Evolutionary conservation across 2,329 filamentous ascomycete species (phyloP), one percentile per base, ranked within the genome.

Genomic region (Epichloe sp.): DNA sequence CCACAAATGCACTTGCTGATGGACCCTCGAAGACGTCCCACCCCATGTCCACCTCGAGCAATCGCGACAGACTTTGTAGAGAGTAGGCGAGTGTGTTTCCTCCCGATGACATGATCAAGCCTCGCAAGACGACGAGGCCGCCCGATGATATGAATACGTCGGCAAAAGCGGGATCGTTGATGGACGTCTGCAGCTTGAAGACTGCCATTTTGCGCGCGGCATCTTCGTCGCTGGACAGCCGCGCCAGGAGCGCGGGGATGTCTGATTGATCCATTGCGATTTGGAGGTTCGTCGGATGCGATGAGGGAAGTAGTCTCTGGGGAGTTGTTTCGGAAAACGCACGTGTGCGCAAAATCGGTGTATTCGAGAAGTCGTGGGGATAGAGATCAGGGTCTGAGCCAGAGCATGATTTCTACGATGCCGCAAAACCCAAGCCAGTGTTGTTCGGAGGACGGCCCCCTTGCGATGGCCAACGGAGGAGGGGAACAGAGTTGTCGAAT

Each of bases 51-150:
- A 97, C 86, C 70, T 98, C 93, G 55, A 98, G 75, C 54, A 98
- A 71, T 52, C 89, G 80, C 52, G 84, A 87, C 60, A 97, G 78
- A 61, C 88, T 93, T 58, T 95, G 91, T 54, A 98, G 75, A 55
- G 90, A 88, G 70, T 98, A 98, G 54, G 93, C 93, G 63, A 98
- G 76, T 1, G 93, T 97, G 68, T 98, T 98, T 53, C 93, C 93
- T 52, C 80, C 86, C 34, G 90, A 83, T 57, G 81, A 80, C 75
- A 97, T 82, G 56, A 93, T 88, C 50, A 97, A 76, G 52, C 86
- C 82, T 49, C 88, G 82, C 60, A 98, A 72, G 58, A 91, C 82
- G 58, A 82, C 77, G 57, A 97, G 76, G 4, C 93, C 93, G 52
- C 89, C 89, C 47, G 89, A 86, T 48, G 85, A 82, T 55, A 97